phyloP scores from a whole-genome alignment of 2,329 filamentous ascomycete genomes.

The Sordariomycetes sp. region DNA sequence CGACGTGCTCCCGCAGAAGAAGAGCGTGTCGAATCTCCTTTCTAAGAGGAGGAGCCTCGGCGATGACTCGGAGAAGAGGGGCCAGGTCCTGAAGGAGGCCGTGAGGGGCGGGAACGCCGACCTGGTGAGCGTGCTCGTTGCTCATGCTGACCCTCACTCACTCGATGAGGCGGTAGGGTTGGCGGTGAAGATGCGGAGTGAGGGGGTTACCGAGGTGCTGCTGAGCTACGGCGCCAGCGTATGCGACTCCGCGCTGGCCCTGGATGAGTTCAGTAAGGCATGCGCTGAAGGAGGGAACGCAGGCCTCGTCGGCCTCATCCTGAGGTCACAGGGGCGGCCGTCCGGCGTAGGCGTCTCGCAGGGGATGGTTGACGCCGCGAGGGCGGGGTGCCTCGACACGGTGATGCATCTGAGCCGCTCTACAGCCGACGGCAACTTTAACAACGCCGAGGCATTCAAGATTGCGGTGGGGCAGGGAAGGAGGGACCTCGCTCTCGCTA shows the following conservation, averaged over 20 bases:
- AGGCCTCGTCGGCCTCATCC: conserved; percentile 33
- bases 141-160: conserved; percentile 38
- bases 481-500: conserved; percentile 42
- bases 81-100: conserved; percentile 38
- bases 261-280: conserved; percentile 41
- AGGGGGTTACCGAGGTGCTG: conserved; percentile 32
- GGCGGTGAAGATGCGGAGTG: conserved; percentile 33
- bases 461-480: conserved; percentile 35
- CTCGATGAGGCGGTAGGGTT: conserved; percentile 38
- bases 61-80: conserved; percentile 31
- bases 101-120: conserved; percentile 38
- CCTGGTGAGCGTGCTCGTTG: conserved; percentile 42
- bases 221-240: conserved; percentile 39
- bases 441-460: conserved; percentile 40
- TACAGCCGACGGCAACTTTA: conserved; percentile 40
- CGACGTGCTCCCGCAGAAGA: conserved; percentile 29
- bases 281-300: conserved; percentile 34
- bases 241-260: conserved; percentile 34
- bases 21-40: conserved; percentile 27
- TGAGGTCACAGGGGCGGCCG: conserved; percentile 38
- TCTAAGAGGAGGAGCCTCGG: conserved; percentile 39
- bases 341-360: conserved; percentile 31
- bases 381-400: conserved; percentile 36
- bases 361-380: conserved; percentile 38
- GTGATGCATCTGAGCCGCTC: conserved; percentile 40